These are phyloP conservation scores for Bipolaris victoriae DNA, from an alignment of 2,329 filamentous ascomycete species.

Conservation along the genomic window DNA sequence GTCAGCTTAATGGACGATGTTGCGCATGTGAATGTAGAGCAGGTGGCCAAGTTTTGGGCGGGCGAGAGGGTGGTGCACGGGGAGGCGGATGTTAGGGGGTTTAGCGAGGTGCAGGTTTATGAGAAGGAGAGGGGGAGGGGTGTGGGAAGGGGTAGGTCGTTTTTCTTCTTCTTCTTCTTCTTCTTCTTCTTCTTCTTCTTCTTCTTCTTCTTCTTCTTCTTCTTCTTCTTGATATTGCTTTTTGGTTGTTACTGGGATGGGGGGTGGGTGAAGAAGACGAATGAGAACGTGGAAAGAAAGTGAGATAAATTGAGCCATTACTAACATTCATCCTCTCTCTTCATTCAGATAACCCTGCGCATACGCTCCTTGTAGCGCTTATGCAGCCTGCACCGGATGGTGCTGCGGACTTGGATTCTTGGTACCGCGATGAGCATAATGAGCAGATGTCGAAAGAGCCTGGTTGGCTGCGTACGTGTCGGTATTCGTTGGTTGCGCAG, in stretches of 20 bases:
- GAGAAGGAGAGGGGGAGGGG: background rate
- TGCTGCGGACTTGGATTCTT: slow-evolving; percentile 35
- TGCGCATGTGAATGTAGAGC: slow-evolving; percentile 20
- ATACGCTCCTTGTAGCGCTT: slow-evolving; percentile 31
- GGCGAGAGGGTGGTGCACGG: background rate
- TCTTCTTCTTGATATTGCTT: too few species aligned
- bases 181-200: too few species aligned
- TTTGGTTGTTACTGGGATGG: too few species aligned
- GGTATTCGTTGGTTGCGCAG: slow-evolving; percentile 27
- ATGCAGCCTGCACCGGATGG: slow-evolving; percentile 34
- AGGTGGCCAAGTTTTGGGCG: slow-evolving; percentile 15
- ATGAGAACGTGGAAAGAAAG: too few species aligned
- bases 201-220: too few species aligned
- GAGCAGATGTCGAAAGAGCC: slow-evolving; percentile 41
- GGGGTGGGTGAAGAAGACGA: too few species aligned
- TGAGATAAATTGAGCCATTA: background rate
- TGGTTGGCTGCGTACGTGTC: slow-evolving; percentile 34
- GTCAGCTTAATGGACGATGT: slow-evolving; percentile 36
- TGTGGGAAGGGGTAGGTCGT: background rate
- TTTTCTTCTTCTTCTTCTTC: too few species aligned
- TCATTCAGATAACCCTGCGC: background rate
- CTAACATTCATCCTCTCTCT: too few species aligned
- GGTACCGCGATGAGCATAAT: slow-evolving; percentile 45
- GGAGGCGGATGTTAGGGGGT: background rate
- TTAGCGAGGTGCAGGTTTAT: background rate